phyloP scores from a whole-genome alignment of 2,329 filamentous ascomycete species.

The Elsinoe necatrix region DNA sequence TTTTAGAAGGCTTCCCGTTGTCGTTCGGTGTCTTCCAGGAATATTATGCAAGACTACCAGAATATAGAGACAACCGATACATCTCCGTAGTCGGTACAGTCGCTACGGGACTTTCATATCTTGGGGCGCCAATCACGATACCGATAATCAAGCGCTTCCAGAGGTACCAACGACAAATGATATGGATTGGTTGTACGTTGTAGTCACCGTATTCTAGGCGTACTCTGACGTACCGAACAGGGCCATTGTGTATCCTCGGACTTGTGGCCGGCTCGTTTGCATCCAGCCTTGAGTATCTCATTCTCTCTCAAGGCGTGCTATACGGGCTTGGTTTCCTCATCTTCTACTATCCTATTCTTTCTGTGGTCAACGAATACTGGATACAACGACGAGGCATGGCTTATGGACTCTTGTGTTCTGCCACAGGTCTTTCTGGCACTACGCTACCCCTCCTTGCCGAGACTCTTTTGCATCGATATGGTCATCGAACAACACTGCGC shows the following conservation, averaged over 20 bases:
- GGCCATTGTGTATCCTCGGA: slow-evolving; percentile 21
- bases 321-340: slow-evolving; percentile 50
- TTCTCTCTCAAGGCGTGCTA: slow-evolving; percentile 53
- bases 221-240: neutral
- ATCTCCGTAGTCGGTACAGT: slow-evolving; percentile 59
- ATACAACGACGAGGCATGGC: slow-evolving; percentile 23
- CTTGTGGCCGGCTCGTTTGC: slow-evolving; percentile 37
- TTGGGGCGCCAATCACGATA: slow-evolving; percentile 45
- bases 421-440: slow-evolving; percentile 23
- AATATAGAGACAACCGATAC: slow-evolving; percentile 45
- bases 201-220: neutral
- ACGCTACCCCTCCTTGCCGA: slow-evolving; percentile 22
- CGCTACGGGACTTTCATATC: slow-evolving; percentile 49
- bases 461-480: slow-evolving; percentile 21
- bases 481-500: slow-evolving; percentile 23
- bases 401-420: slow-evolving; percentile 23
- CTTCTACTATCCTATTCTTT: slow-evolving; percentile 26
- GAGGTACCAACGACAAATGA: slow-evolving; percentile 35
- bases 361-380: slow-evolving; percentile 27
- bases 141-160: slow-evolving; percentile 33
- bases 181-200: slow-evolving; percentile 37
- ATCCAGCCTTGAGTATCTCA: slow-evolving; percentile 45
- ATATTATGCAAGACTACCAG: slow-evolving; percentile 54
- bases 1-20: slow-evolving; percentile 53
- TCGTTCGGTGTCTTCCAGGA: slow-evolving; percentile 64